Base-by-base conservation (phyloP, 345 rosid genomes). In the Citrus cavaleriei region DNA sequence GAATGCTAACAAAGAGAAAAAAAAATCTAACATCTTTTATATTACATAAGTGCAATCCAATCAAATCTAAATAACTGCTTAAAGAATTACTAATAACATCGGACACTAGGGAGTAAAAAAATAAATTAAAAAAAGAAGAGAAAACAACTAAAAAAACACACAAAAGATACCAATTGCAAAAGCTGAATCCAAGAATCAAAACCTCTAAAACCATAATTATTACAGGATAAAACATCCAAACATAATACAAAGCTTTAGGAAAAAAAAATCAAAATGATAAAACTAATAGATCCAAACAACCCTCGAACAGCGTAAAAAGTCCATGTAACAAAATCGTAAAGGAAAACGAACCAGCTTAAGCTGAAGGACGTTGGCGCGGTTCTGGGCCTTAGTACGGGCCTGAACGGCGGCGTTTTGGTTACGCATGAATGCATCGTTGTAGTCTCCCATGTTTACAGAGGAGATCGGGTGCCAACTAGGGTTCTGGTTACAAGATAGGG, bases 321-420 rank as follows among this genome's bases (percentile, higher is more conserved):
- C 3, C 27, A 62, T 8, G 21, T 61, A 30, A 37, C 0, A 27
- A 51, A 24, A 62, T 16, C 30, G 54, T 14, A 55, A 55, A 21
- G 68, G 72, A 70, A 73, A 63, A 83, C 90, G 27, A 70, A 95
- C 98, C 92, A 93, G 90, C 88, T 95, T 93, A 69, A 95, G 98
- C 93, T 95, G 99, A 80, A 91, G 98, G 82, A 95, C 93, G 83
- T 90, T 95, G 78, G 93, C 89, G 75, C 98, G 95, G 68, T 88
- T 95, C 93, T 93, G 98, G 55, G 89, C 90, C 87, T 95, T 95
- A 66, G 95, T 83, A 65, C 95, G 88, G 59, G 91, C 98, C 76
- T 94, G 97, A 35, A 88, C 95, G 82, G 92, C 89, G 68, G 95
- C 87, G 89, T 93, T 91, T 74, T 83, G 97, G 87, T 84, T 88